phyloP scores from a whole-genome alignment of 2,329 filamentous ascomycete genomes.

The Aspergillus quadrilineatus region DNA sequence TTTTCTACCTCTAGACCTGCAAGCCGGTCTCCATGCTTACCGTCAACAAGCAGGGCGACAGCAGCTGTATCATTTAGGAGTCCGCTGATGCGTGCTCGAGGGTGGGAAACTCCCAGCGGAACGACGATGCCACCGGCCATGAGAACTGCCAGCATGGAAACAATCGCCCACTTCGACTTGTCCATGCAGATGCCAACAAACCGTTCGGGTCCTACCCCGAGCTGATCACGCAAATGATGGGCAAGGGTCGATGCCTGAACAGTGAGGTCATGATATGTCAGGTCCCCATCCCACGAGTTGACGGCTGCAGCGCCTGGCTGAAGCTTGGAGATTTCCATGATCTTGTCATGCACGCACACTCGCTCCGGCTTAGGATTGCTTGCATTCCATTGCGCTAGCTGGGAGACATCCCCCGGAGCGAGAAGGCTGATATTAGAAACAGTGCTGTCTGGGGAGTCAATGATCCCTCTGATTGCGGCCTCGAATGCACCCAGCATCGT shows the following conservation, averaged over 20 bases:
- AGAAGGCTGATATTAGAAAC: neutral
- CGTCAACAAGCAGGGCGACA: neutral
- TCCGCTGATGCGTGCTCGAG: slow-evolving; percentile 21
- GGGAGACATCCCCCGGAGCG: neutral
- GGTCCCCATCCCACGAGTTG: slow-evolving; percentile 1
- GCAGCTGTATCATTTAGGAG: neutral
- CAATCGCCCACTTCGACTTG: slow-evolving; percentile 11
- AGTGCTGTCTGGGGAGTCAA: neutral
- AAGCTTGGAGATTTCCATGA: neutral
- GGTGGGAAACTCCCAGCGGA: slow-evolving; percentile 10
- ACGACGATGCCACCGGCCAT: slow-evolving; percentile 17
- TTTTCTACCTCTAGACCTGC: neutral
- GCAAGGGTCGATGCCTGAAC: neutral
- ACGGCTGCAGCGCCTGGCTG: neutral
- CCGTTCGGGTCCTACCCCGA: slow-evolving; percentile 9
- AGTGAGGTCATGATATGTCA: slow-evolving; percentile 3
- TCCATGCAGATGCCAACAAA: slow-evolving; percentile 15
- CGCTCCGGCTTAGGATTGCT: neutral
- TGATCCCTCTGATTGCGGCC: neutral
- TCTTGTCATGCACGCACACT: neutral
- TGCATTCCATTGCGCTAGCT: neutral
- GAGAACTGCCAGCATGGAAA: slow-evolving; percentile 14
- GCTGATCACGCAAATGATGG: neutral
- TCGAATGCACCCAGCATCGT: neutral
- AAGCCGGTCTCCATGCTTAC: neutral